Evolutionary conservation across 2,329 filamentous ascomycete genomes (phyloP).

Genomic region (Sclerotinia nivalis): DNA sequence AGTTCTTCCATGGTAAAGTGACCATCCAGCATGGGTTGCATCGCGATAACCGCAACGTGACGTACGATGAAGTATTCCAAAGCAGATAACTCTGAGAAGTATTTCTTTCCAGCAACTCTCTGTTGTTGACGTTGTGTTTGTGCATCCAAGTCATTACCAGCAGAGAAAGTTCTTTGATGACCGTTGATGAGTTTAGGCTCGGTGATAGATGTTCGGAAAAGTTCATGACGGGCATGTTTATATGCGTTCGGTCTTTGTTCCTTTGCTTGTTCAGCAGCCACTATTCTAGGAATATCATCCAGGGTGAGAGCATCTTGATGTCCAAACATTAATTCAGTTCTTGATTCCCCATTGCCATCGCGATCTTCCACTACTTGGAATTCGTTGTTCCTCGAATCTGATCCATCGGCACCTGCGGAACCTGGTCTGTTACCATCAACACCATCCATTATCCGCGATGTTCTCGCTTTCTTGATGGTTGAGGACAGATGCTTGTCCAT

Average conservation of each 20-base stretch:
- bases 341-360: constrained; percentile 66
- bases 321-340: constrained; percentile 81
- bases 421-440: constrained; percentile 73
- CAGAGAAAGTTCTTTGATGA: constrained; percentile 66
- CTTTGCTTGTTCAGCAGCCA: constrained; percentile 90
- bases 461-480: constrained; percentile 85
- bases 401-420: constrained; percentile 64
- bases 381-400: constrained; percentile 54
- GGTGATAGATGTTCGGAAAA: constrained; percentile 56
- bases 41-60: constrained; percentile 89
- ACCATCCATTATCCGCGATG: constrained; percentile 89
- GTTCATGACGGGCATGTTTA: constrained; percentile 70
- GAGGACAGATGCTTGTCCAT: constrained; percentile 94
- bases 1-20: constrained; percentile 95
- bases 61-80: constrained; percentile 97
- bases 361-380: constrained; percentile 82
- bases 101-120: constrained; percentile 61
- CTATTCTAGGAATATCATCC: constrained; percentile 94
- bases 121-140: constrained; percentile 51
- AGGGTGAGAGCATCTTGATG: constrained; percentile 89
- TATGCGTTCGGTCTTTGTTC: constrained; percentile 84
- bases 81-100: constrained; percentile 93
- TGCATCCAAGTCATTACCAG: constrained; percentile 54
- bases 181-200: constrained; percentile 69
- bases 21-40: constrained; percentile 87